Evolutionary conservation across 139 green algal species (phyloP), one percentile per base, ranked within the genome.

Genomic region (Haematococcus sp.): DNA sequence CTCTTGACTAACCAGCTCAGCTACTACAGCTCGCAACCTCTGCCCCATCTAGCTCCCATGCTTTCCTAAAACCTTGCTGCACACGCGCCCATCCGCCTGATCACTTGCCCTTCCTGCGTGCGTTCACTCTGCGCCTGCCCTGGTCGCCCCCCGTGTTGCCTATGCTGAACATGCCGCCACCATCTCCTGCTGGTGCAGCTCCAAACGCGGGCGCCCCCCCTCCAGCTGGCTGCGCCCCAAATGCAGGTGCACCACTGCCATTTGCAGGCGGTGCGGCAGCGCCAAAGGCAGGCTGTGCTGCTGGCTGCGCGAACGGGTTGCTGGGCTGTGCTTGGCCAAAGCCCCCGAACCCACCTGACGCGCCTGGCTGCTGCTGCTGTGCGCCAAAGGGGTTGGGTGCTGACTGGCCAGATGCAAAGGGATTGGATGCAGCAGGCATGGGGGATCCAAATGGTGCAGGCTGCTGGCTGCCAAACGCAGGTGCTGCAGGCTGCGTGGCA

Each of bases 191-290:
- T 40, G 23, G 23, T 33, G 3, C n/a, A 22, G 58, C 58, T 4
- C 58, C 58, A 65, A 65, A 65, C 11, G 58, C 58, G 17, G 58
- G 58, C 3, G 58, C 58, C 58, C 7, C n/a, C n/a, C n/a, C n/a
- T n/a, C n/a, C 40, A 49, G 40, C 40, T 49, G 40, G 40, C 40
- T 49, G 40, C 40, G 40, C 40, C 40, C 40, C 40, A 49, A 49
- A 49, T 65, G 58, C 58, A 33, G 25, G n/a, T 40, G 58, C 58
- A 34, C n/a, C 28, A n/a, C 23, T 3, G 11, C n/a, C 23, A 65
- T 16, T 3, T 22, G 58, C 58, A 33, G 30, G n/a, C 28, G 58
- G 23, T 15, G 58, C 23, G 9, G 23, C 22, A 9, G 58, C 23
- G 3, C 11, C 23, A 22, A 34, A 65, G 30, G 58, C n/a, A 3